phyloP scores from a whole-genome alignment of 176 grass and related monocot species.

The Alopecurus myosuroides region DNA sequence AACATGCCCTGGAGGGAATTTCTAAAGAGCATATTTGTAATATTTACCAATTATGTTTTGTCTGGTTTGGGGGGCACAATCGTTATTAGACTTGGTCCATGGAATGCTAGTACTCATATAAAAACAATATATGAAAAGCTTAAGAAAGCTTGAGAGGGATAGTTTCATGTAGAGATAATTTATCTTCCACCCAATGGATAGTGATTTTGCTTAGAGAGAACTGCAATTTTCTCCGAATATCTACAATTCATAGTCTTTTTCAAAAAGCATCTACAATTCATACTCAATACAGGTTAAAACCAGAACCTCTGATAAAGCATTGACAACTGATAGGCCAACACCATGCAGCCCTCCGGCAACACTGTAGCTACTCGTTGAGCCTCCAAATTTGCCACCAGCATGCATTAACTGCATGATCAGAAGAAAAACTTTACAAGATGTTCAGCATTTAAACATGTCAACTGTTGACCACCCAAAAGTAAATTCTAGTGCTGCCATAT shows the following conservation, averaged over 20 bases:
- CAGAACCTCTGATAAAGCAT: conserved; percentile 96
- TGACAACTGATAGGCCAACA: conserved; percentile 96
- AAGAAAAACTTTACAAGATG: conserved; percentile 28
- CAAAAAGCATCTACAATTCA: background rate
- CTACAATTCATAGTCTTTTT: background rate
- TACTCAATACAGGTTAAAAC: conserved; percentile 21
- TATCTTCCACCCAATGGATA: conserved; percentile 7
- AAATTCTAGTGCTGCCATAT: background rate
- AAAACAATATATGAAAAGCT: background rate
- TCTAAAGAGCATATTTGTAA: background rate
- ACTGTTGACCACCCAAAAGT: background rate
- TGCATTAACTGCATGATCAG: conserved; percentile 72
- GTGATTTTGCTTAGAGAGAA: background rate
- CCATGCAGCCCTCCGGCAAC: conserved; percentile 94
- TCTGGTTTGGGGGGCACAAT: background rate
- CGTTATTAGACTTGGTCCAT: background rate
- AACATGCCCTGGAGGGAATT: background rate
- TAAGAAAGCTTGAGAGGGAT: background rate
- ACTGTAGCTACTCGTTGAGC: conserved; percentile 87
- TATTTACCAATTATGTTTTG: conserved; percentile 1
- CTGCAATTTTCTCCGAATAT: background rate
- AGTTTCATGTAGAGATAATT: background rate
- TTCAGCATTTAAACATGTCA: conserved; percentile 3
- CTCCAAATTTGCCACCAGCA: conserved; percentile 97
- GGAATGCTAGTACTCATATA: background rate